Base-by-base conservation (phyloP, 805 yeast species). In the Ogataea dorogensis region DNA sequence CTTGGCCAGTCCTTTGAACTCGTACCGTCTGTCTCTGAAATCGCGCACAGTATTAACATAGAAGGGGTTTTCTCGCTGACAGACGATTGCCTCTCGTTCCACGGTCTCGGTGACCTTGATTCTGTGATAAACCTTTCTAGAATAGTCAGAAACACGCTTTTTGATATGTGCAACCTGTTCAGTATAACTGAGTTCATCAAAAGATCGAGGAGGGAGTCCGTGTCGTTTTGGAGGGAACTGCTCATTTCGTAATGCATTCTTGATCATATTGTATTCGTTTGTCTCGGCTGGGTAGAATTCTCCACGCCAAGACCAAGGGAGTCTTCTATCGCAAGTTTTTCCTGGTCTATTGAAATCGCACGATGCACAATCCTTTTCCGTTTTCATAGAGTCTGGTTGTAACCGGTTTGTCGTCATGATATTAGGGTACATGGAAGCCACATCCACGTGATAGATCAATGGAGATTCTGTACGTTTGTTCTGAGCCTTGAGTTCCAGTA, bases 271-370 rank as follows among this genome's bases (percentile, higher is more conserved):
- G 57, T 93, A 91, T 53, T 93, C 98, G 53, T 83, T 88, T 75
- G 78, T 79, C 56, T 86, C 81, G 0, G 97, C 87, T 0, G 98
- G 98, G 47, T 71, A 84, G 52, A 71, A 94, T 51, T 93, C 98
- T 34, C 98, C 99, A 67, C 99, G 79, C 98, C 99, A 93, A 5
- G 95, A 73, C 99, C 99, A 93, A 0, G 89, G 85, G 37, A 93
- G 63, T 37, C 91, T 68, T 54, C 99, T 70, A 51, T 91, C 98
- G 67, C 99, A 93, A 8, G 71, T 73, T 54, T 93, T 93, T 5
- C 95, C 97, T 0, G 97, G 98, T 39, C 96, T 69, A 58, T 93
- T 93, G 64, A 88, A 94, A 51, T 93, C 98, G 67, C 99, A 94
- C 26, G 94, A 79, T 0, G 98, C 98, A 64, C 98, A 94, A 53